Conservation (phyloP, 306 rosid genomes). For the Lupinus albus region DNA sequence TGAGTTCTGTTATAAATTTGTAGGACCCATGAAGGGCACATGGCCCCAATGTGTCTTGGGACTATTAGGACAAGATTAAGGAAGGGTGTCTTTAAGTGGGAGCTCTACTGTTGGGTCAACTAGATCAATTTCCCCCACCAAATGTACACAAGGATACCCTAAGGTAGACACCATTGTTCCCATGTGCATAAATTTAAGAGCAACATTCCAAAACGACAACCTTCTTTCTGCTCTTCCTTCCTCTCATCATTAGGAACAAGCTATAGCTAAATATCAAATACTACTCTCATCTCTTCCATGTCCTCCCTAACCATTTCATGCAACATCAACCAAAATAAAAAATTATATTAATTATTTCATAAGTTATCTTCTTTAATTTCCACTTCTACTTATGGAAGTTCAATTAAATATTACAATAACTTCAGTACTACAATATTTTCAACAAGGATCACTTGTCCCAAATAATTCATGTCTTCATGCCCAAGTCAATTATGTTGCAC, state of each 20-base stretch:
- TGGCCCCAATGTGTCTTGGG: slow-evolving; percentile 79
- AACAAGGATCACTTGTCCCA: no score
- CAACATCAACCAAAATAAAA: slow-evolving; percentile 9
- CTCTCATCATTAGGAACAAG: background rate
- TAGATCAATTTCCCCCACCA: slow-evolving; percentile 88
- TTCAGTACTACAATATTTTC: no score
- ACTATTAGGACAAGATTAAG: slow-evolving; percentile 82
- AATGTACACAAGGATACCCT: slow-evolving; percentile 66
- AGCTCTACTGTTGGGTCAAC: slow-evolving; percentile 85
- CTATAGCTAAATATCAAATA: slow-evolving; percentile 21
- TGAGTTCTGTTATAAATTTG: slow-evolving; percentile 56
- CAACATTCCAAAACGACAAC: slow-evolving; percentile 93
- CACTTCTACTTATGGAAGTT: background rate
- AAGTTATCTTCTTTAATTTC: slow-evolving; percentile 2
- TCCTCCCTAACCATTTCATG: slow-evolving; percentile 37
- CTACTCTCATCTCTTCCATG: slow-evolving; percentile 40
- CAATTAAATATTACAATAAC: background rate
- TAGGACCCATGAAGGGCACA: slow-evolving; percentile 69
- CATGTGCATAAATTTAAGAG: slow-evolving; percentile 95
- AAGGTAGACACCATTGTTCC: slow-evolving; percentile 88
- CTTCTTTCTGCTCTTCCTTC: slow-evolving; percentile 62
- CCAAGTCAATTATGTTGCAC: no score
- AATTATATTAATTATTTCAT: background rate
- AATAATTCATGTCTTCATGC: no score
- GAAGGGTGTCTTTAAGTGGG: slow-evolving; percentile 64